Percentiles rank a stretch among this genome's conserved stretches.
Evolutionary conservation across 176 grass and related monocot genomes (phyloP).

Genomic region (Phyllostachys edulis): DNA sequence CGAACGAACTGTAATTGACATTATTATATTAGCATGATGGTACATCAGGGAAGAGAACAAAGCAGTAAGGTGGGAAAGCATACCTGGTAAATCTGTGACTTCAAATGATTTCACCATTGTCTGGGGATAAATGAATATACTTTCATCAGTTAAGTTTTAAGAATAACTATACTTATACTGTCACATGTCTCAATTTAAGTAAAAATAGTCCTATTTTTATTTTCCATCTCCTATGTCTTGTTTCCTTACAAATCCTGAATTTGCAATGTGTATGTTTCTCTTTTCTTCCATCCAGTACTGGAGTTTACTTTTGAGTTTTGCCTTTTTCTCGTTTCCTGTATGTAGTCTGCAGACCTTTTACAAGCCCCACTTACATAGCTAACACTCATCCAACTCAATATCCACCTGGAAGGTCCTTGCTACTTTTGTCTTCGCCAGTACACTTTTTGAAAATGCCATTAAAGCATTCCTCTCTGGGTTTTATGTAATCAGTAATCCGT

Average conservation of each 20-base stretch:
- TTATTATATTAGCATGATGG: slow-evolving; percentile 28
- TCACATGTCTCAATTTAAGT: background rate
- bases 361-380: background rate
- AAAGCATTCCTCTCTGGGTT: slow-evolving; percentile 12
- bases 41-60: slow-evolving; percentile 5
- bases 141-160: slow-evolving; percentile 7
- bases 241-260: background rate
- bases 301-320: background rate
- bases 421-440: background rate
- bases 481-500: background rate
- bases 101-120: slow-evolving; percentile 99
- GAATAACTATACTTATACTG: background rate
- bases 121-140: slow-evolving; percentile 47
- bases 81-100: slow-evolving; percentile 97
- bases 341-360: background rate
- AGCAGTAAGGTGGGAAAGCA: background rate
- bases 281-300: background rate
- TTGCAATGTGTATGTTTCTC: background rate
- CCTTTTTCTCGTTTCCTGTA: background rate
- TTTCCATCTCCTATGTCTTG: background rate
- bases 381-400: background rate
- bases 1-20: slow-evolving; percentile 70
- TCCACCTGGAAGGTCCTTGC: background rate
- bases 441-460: background rate
- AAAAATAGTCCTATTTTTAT: background rate